Conservation (phyloP, 2,329 filamentous ascomycete species). For the Botrytis fragariae region DNA sequence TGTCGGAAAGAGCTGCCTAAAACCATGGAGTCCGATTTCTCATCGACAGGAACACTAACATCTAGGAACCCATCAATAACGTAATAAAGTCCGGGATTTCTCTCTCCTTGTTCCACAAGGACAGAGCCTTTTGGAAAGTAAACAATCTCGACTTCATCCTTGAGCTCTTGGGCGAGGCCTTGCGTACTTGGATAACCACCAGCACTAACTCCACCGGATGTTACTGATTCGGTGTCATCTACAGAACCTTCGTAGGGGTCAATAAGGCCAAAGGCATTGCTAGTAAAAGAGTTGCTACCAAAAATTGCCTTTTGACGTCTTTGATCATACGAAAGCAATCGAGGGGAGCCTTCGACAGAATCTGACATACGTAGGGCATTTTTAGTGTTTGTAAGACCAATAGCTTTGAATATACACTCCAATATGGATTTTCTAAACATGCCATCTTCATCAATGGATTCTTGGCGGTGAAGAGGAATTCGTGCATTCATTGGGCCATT, state of each 20-base stretch:
- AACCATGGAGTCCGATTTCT: slow-evolving; percentile 34
- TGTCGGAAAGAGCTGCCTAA: slow-evolving; percentile 33
- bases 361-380: slow-evolving; percentile 63
- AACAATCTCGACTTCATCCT: slow-evolving; percentile 92
- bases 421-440: slow-evolving; percentile 87
- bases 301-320: slow-evolving; percentile 76
- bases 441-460: slow-evolving; percentile 82
- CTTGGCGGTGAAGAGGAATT: slow-evolving; percentile 64
- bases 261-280: slow-evolving; percentile 85
- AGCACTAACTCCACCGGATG: slow-evolving; percentile 64
- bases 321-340: slow-evolving; percentile 79
- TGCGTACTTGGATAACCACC: slow-evolving; percentile 61
- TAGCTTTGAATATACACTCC: slow-evolving; percentile 92
- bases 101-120: slow-evolving; percentile 91
- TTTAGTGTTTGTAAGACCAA: slow-evolving; percentile 72
- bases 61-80: slow-evolving; percentile 97
- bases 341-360: slow-evolving; percentile 82
- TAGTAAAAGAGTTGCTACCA: slow-evolving; percentile 69
- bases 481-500: slow-evolving; percentile 48
- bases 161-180: slow-evolving; percentile 72
- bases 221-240: slow-evolving; percentile 85
- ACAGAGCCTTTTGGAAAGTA: slow-evolving; percentile 95
- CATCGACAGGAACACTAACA: slow-evolving; percentile 74
- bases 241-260: slow-evolving; percentile 73
- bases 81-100: slow-evolving; percentile 96